A percentile compares a stretch with the other conserved stretches of the same genome.
Evolutionary conservation across 2,329 filamentous ascomycete genomes (phyloP).

Genomic region (Coniochaeta pulveracea): DNA sequence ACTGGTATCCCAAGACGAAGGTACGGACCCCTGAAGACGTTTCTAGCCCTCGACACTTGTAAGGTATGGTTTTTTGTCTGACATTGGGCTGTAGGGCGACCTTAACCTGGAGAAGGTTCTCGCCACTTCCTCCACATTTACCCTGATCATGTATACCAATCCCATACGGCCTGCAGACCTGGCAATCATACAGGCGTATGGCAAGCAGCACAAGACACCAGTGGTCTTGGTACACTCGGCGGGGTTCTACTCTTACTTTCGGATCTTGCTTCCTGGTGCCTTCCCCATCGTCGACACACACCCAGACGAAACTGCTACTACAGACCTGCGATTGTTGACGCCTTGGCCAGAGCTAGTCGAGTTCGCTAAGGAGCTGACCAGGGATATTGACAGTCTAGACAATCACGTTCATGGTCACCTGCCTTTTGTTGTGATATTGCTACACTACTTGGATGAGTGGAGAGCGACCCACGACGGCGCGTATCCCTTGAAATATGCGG

Average conservation of each 20-base stretch:
- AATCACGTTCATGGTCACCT: conserved; percentile 84
- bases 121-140: conserved; percentile 29
- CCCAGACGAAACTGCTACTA: conserved; percentile 73
- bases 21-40: conserved; percentile 17
- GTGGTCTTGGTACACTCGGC: conserved; percentile 77
- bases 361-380: conserved; percentile 57
- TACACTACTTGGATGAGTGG: conserved; percentile 78
- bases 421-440: conserved; percentile 72
- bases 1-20: conserved; percentile 46
- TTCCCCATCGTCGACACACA: conserved; percentile 96
- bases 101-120: conserved; percentile 29
- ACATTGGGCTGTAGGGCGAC: conserved; percentile 13
- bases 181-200: conserved; percentile 33
- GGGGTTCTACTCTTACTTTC: conserved; percentile 86
- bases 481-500: conserved; percentile 63
- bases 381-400: conserved; percentile 56
- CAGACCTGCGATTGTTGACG: conserved; percentile 71
- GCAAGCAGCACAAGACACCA: conserved; percentile 50
- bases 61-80: conserved; percentile 8
- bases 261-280: conserved; percentile 61
- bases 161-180: conserved; percentile 34
- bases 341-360: conserved; percentile 75
- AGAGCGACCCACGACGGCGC: conserved; percentile 56
- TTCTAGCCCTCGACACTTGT: conserved; percentile 3
- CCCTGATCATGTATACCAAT: conserved; percentile 42